Evolutionary conservation across 2,329 filamentous ascomycete genomes (phyloP), one percentile per base, ranked within the genome.

Genomic region (Chaetomium globosum): DNA sequence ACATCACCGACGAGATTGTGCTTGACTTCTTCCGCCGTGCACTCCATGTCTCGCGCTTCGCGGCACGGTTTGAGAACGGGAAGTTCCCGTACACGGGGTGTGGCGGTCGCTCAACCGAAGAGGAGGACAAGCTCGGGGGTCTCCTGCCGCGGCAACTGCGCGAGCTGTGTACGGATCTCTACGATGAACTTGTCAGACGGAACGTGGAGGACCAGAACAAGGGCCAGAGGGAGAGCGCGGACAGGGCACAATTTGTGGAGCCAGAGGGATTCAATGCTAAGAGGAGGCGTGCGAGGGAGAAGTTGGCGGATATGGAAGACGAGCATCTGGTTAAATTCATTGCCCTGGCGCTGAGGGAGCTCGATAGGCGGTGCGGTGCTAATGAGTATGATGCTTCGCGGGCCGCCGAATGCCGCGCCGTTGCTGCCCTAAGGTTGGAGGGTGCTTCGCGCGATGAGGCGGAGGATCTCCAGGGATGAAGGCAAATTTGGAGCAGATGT

Each of bases 121-220:
- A 19, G 30, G 5, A n/a, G 39, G 52, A 39, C 13, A 49, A 31
- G 43, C 43, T 67, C 12, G 7, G n/a, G 21, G 13, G 1, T 10
- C 53, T 67, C 2, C 1, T 16, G 33, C 53, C 28, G 3, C 7
- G 33, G 13, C 31, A 55, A 36, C 43, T 64, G 10, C 31, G 61
- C n/a, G 57, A 67, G 52, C 33, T 66, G 36, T 64, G 57, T 36
- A 36, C 57, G 8, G 65, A 66, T 28, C 8, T 64, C 53, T 66
- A 64, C 36, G 65, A 66, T 30, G 65, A 64, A 52, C 28, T 66
- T 31, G 61, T 64, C 4, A 4, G 57, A 43, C 16, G 61, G 57
- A 66, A 66, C 23, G 54, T 65, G 16, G 49, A 31, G 36, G 33
- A 59, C n/a, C 54, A 33, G 59, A 51, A 43, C 13, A 12, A 19